A percentile compares a stretch with the other conserved stretches of the same genome.
Conservation (phyloP, 202 grass and related monocot species). For the Setaria italica region DNA sequence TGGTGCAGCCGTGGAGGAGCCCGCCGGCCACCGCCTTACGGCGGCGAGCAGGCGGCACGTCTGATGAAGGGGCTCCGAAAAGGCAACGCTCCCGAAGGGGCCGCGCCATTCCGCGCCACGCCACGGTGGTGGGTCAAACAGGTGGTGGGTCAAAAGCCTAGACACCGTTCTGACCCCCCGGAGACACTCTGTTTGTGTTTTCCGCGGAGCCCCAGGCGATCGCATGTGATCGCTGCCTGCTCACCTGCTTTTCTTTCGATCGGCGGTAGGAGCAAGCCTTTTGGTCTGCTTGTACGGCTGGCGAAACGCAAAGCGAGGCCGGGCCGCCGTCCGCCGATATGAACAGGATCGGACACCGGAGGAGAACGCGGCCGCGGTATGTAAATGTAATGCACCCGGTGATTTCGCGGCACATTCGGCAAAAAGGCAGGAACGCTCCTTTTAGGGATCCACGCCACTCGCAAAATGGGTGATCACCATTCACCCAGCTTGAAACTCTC, state of each 20-base stretch:
- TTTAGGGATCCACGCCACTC: no score
- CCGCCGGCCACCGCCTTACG: no score
- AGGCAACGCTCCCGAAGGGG: no score
- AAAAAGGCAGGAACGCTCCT: neutral
- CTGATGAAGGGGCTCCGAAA: no score
- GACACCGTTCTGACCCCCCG: constrained; percentile 14
- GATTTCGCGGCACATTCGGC: constrained; percentile 27
- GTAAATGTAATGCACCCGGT: neutral
- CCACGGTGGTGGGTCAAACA: neutral
- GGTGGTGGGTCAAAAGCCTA: constrained; percentile 38
- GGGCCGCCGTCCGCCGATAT: neutral
- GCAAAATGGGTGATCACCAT: neutral
- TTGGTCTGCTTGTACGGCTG: constrained; percentile 1
- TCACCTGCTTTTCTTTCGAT: constrained; percentile 14
- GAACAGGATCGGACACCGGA: neutral
- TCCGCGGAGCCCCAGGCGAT: constrained; percentile 43
- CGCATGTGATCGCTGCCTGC: constrained; percentile 33
- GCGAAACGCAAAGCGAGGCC: neutral
- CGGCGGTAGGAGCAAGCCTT: constrained; percentile 1
- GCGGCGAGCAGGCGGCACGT: no score
- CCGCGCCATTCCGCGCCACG: no score
- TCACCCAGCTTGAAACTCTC: neutral
- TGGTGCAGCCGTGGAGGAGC: no score
- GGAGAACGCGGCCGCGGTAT: no score
- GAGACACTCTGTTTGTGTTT: neutral